Base-by-base conservation (phyloP, 345 rosid genomes). In the Bruguiera sexangula region DNA sequence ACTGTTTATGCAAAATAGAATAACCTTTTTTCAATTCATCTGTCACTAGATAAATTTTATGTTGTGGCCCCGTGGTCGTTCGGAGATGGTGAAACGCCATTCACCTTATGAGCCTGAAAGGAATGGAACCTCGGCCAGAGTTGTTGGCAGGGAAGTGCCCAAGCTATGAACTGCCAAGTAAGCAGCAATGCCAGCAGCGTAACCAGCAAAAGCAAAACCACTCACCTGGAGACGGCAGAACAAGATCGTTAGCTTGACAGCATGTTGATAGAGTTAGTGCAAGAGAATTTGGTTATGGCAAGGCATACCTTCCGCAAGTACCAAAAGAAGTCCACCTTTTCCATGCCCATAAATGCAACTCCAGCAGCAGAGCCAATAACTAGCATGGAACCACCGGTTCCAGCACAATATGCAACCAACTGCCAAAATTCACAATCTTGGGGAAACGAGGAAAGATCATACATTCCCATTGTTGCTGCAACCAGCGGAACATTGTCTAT, bases 301-400 rank as follows among this genome's bases (percentile, higher is more conserved):
- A 48, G 22, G 24, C 56, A 10, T 77, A 89, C 98, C 97, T 94
- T 94, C 34, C 87, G 85, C 34, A 94, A 69, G 73, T 94, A 94
- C 98, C 97, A 94, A 67, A 94, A 91, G 92, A 94, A 94, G 78
- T 94, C 95, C 20, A 91, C 86, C 81, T 91, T 89, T 75, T 94
- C 98, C 97, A 91, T 94, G n/a, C 98, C 98, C 98, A 89, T 94
- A 73, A 73, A 87, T 26, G 98, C 98, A 24, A 94, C 98, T 76
- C 98, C 98, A 65, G 97, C 96, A 2, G 98, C 98, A 21, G 98
- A 94, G 46, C 97, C 98, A 37, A 94, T 87, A 21, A 56, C 60
- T 24, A 56, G 60, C 60, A 56, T 56, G 51, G 97, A 94, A 60
- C 98, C 98, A 69, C 98, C 98, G 3, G 97, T 89, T 46, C 98